Conservation (phyloP, 148 eudicot genomes). For the Amaranthus hypochondriacus region DNA sequence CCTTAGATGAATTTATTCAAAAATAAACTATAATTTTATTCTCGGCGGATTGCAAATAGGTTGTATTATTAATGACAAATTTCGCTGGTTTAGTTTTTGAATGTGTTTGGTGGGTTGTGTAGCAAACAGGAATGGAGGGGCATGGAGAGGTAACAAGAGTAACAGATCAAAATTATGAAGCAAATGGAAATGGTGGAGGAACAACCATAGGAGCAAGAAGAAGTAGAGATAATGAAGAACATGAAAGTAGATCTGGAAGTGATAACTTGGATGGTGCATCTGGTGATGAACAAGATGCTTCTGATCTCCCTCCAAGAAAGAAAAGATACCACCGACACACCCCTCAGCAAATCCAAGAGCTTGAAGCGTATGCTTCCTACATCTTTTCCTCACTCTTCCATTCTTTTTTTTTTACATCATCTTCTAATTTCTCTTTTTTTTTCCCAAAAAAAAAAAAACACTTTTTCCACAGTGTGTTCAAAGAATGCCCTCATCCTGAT, state of each 20-base stretch:
- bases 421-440: background rate
- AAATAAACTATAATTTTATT: background rate
- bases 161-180: constrained; percentile 34
- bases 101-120: constrained; percentile 2
- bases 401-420: background rate
- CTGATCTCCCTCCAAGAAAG: constrained; percentile 69
- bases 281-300: constrained; percentile 78
- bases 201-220: constrained; percentile 35
- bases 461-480: constrained; percentile 53
- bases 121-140: constrained; percentile 34
- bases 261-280: constrained; percentile 85
- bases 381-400: too few species aligned
- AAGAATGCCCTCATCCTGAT: constrained; percentile 99
- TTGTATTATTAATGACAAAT: background rate
- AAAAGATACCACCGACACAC: constrained; percentile 97
- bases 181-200: constrained; percentile 31
- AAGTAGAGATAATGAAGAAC: constrained; percentile 69
- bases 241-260: constrained; percentile 97
- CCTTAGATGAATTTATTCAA: too few species aligned
- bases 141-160: constrained; percentile 27
- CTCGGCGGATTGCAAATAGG: too few species aligned
- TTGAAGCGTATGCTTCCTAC: constrained; percentile 58
- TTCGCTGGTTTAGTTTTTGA: background rate
- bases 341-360: constrained; percentile 98
- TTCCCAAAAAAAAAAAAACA: too few species aligned